phyloP scores from a whole-genome alignment of 1,284 basidiomycete genomes.

The Apiotrichum gamsii region DNA sequence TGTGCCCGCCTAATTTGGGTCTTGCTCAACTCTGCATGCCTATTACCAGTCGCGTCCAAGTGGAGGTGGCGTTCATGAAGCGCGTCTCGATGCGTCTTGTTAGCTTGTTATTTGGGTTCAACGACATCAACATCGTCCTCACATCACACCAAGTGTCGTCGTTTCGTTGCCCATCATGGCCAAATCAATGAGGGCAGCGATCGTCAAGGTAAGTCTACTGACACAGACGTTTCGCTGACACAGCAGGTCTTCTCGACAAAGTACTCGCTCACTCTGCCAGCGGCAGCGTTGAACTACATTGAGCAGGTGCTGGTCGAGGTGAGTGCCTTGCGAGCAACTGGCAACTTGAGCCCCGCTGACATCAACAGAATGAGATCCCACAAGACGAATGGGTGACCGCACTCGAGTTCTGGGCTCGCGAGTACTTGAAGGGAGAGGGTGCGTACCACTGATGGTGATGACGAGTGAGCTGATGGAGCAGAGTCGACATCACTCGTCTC shows the following conservation, averaged over 20 bases:
- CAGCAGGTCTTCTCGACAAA: constrained; percentile 48
- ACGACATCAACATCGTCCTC: not conserved
- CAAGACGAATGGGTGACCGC: constrained; percentile 52
- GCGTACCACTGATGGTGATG: too few relatives aligned
- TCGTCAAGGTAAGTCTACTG: constrained; percentile 40
- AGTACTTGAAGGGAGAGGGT: constrained; percentile 91
- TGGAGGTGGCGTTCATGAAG: constrained; percentile 1
- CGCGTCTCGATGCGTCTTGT: not conserved
- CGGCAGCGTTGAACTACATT: constrained; percentile 42
- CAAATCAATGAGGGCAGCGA: constrained; percentile 39
- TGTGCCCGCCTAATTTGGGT: too few relatives aligned
- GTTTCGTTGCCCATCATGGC: constrained; percentile 37
- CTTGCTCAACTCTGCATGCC: too few relatives aligned
- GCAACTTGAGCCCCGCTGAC: not conserved
- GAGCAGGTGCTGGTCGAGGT: constrained; percentile 44
- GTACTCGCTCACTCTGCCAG: constrained; percentile 46
- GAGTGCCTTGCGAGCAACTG: too few relatives aligned
- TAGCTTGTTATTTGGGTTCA: not conserved
- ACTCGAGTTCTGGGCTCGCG: constrained; percentile 74
- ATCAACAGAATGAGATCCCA: constrained; percentile 60
- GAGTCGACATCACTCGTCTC: constrained; percentile 37
- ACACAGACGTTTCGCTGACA: not conserved
- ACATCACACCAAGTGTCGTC: too few relatives aligned
- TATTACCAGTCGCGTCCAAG: too few relatives aligned
- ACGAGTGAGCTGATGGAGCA: constrained; percentile 8